Percentiles rank a stretch among this genome's conserved stretches.
Evolutionary conservation across 192 early-diverging fungal genomes (phyloP).

Genomic region (Diversispora epigaea): DNA sequence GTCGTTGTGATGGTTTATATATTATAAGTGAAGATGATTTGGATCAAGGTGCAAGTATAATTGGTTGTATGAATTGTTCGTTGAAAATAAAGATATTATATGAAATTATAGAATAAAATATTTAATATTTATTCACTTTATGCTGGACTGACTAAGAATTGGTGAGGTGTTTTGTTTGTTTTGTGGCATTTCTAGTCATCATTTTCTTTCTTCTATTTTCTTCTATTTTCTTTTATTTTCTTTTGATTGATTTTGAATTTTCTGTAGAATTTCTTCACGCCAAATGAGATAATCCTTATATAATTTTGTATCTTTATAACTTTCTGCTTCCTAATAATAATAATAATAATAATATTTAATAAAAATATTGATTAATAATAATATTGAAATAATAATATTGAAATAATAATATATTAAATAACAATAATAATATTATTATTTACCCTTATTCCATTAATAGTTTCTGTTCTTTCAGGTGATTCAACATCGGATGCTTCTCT

Average conservation of each 20-base stretch:
- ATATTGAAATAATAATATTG: neutral
- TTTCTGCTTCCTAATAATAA: neutral
- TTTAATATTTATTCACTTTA: too few species aligned
- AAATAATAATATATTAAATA: too few species aligned
- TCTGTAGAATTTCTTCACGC: constrained; percentile 1
- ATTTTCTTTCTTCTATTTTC: too few species aligned
- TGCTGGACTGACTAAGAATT: too few species aligned
- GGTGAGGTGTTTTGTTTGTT: too few species aligned
- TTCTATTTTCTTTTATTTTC: too few species aligned
- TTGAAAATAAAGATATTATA: constrained; percentile 69
- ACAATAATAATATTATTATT: too few species aligned
- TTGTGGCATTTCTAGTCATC: too few species aligned
- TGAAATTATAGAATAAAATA: constrained; percentile 39
- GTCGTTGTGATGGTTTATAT: constrained; percentile 69
- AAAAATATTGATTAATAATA: neutral
- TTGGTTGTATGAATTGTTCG: constrained; percentile 67
- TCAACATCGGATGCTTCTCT: too few species aligned
- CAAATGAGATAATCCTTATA: neutral
- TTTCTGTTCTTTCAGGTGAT: too few species aligned
- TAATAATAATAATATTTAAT: neutral
- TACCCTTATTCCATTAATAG: neutral
- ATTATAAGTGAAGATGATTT: constrained; percentile 63
- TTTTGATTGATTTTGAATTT: neutral
- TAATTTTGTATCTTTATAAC: neutral
- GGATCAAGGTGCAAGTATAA: constrained; percentile 61